These are phyloP conservation scores for Smallanthus sonchifolius DNA, from an alignment of 129 eudicot genomes.

Conservation along the genomic window DNA sequence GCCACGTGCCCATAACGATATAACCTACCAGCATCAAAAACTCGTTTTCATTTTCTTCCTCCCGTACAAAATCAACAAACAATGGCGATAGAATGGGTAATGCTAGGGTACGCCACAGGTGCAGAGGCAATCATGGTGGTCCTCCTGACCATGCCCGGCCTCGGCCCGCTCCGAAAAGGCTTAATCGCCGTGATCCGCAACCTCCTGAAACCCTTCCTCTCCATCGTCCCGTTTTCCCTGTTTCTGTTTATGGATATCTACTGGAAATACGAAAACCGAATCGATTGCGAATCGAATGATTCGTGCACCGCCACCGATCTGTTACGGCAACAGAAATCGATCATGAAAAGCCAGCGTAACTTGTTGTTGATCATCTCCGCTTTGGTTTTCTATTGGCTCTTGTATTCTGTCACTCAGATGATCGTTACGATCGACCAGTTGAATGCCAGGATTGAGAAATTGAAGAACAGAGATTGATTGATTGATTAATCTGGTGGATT, in stretches of 20 bases:
- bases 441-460: constrained; percentile 57
- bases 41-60: not conserved
- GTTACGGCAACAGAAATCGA: constrained; percentile 69
- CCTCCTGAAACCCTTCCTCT: constrained; percentile 74
- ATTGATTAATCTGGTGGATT: not conserved
- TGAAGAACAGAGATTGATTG: constrained; percentile 51
- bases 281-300: constrained; percentile 41
- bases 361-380: constrained; percentile 59
- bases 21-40: not conserved
- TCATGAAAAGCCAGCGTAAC: constrained; percentile 87
- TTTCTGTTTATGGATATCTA: constrained; percentile 75
- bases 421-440: constrained; percentile 49
- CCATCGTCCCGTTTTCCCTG: constrained; percentile 72
- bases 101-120: constrained; percentile 71
- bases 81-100: constrained; percentile 90
- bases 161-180: constrained; percentile 69
- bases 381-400: constrained; percentile 68
- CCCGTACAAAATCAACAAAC: constrained; percentile 7
- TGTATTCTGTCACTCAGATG: constrained; percentile 60
- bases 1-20: constrained; percentile 5
- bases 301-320: constrained; percentile 70
- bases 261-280: constrained; percentile 77
- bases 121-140: constrained; percentile 85
- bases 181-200: constrained; percentile 52
- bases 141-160: constrained; percentile 71